A percentile compares a stretch with the other conserved stretches of the same genome.
Evolutionary conservation across 2,329 filamentous ascomycete genomes (phyloP).

Genomic region (Byssoonygena ceratinophila): DNA sequence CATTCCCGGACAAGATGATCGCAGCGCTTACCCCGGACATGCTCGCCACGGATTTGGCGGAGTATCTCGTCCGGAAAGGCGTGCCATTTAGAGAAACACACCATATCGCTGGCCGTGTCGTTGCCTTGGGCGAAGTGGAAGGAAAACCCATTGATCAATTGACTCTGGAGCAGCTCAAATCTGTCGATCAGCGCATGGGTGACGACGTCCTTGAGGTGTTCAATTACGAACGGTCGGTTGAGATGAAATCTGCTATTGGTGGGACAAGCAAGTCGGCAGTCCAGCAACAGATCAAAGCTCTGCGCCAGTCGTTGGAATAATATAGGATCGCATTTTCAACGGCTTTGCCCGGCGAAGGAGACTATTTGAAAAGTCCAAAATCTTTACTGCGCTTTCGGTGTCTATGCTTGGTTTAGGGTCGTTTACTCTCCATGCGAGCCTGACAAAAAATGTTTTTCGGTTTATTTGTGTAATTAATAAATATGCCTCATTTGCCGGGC

Average conservation of each 20-base stretch:
- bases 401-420: not conserved
- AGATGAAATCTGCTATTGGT: slow-evolving; percentile 64
- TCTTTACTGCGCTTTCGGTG: not conserved
- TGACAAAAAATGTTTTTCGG: not conserved
- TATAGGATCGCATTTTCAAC: not conserved
- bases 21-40: slow-evolving; percentile 71
- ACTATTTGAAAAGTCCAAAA: not conserved
- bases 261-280: slow-evolving; percentile 65
- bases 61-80: slow-evolving; percentile 34
- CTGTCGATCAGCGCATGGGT: slow-evolving; percentile 58
- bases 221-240: slow-evolving; percentile 73
- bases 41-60: slow-evolving; percentile 53
- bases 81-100: slow-evolving; percentile 66
- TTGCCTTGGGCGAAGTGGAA: slow-evolving; percentile 59
- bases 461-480: not conserved
- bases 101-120: slow-evolving; percentile 62
- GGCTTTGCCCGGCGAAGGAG: not conserved
- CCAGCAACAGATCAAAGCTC: slow-evolving; percentile 55
- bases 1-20: slow-evolving; percentile 64
- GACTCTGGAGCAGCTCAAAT: slow-evolving; percentile 54
- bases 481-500: not conserved
- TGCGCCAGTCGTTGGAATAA: slow-evolving; percentile 26
- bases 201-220: slow-evolving; percentile 61
- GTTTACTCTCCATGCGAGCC: too few species aligned
- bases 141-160: slow-evolving; percentile 60